These are phyloP conservation scores for Plasmodium falciparum DNA, from an alignment of 169 alveolate genomes.

Conservation along the genomic window DNA sequence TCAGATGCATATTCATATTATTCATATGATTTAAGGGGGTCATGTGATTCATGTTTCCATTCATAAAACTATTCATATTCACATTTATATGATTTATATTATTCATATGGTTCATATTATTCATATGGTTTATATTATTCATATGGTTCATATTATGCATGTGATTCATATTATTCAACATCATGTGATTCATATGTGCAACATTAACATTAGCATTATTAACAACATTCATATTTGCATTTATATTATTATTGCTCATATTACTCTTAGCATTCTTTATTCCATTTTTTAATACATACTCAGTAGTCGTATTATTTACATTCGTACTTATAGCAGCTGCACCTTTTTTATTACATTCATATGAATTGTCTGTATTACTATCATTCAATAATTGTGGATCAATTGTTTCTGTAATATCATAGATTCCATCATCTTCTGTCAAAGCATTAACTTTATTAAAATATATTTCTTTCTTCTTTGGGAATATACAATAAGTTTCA, in stretches of 20 bases:
- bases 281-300: too few relatives aligned
- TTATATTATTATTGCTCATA: constrained; percentile 3
- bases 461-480: constrained; percentile 52
- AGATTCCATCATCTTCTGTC: constrained; percentile 38
- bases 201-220: background rate
- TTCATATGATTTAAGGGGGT: too few relatives aligned
- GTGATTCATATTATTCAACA: background rate
- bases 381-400: constrained; percentile 33
- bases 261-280: background rate
- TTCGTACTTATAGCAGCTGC: background rate
- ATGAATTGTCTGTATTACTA: constrained; percentile 15
- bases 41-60: too few relatives aligned
- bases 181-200: background rate
- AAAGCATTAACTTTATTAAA: constrained; percentile 29
- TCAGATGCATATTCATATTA: too few relatives aligned
- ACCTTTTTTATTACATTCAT: constrained; percentile 23
- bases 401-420: constrained; percentile 10
- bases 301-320: background rate
- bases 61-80: too few relatives aligned
- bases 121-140: background rate
- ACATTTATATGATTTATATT: too few relatives aligned
- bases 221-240: constrained; percentile 9
- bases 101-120: too few relatives aligned
- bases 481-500: constrained; percentile 31
- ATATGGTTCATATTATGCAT: background rate